phyloP scores from a whole-genome alignment of 441 rosid genomes.

The Oxalis stricta region DNA sequence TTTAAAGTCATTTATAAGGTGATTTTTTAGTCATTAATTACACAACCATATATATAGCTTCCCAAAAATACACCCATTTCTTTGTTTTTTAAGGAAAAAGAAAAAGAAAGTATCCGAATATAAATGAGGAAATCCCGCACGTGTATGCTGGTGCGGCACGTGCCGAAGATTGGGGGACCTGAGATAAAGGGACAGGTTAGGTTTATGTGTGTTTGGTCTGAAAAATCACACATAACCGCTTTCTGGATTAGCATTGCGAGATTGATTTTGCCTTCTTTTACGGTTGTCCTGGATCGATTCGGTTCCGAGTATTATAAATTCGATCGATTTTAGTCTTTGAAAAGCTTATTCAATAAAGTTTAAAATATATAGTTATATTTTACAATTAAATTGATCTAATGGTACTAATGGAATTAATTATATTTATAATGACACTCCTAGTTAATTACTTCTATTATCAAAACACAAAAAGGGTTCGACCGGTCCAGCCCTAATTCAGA shows the following conservation, averaged over 20 bases:
- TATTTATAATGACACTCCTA: no score
- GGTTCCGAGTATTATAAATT: no score
- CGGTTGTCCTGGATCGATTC: no score
- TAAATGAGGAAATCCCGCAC: neutral
- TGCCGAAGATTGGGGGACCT: slow-evolving; percentile 5
- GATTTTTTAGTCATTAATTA: slow-evolving; percentile 9
- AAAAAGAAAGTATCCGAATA: neutral
- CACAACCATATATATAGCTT: neutral
- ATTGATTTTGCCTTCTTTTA: slow-evolving; percentile 15
- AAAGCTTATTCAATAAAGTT: no score
- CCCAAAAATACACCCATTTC: no score
- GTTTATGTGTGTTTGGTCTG: slow-evolving; percentile 15
- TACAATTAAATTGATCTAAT: no score
- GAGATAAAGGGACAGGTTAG: slow-evolving; percentile 14
- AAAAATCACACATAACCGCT: slow-evolving; percentile 44
- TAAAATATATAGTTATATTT: no score
- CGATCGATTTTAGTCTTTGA: no score
- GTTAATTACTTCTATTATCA: no score
- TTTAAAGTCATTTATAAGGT: slow-evolving; percentile 12
- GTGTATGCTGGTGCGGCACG: slow-evolving; percentile 12
- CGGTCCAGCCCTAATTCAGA: no score
- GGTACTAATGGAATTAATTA: no score
- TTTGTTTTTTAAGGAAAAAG: neutral
- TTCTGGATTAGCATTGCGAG: slow-evolving; percentile 31
- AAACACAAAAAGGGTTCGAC: no score